Base-by-base conservation (phyloP, 441 rosid genomes). In the Populus trichocarpa region DNA sequence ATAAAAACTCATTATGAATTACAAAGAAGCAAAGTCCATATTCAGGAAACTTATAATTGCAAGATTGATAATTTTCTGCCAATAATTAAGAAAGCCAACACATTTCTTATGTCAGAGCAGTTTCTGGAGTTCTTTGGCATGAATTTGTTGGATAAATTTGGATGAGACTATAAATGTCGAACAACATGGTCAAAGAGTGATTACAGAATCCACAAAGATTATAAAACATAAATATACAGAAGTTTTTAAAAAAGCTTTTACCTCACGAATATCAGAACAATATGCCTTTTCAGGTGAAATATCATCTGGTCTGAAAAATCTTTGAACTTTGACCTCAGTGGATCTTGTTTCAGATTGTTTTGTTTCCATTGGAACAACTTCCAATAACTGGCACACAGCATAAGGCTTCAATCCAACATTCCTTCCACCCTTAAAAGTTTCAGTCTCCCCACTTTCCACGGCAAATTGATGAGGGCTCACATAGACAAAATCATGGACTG, bases 231-330 rank as follows among this genome's bases (percentile, higher is more conserved):
- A 5, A 5, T 50, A 50, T 14, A 16, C 20, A 50, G 20, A 50
- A 10, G 13, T 40, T 40, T 50, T 64, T 64, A 25, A 9, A 22
- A 23, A 9, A 23, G 28, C 68, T 22, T n/a, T 73, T 82, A 92
- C 98, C 90, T 94, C 98, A 53, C 82, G 90, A 75, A 94, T 86
- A 72, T 94, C 97, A 74, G 97, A 91, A 78, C 77, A 65, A 77
- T 91, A 93, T 18, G 95, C 93, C 84, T 90, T 95, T 79, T 95
- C 97, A 14, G 81, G 61, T 42, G 98, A 90, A 79, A 95, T 78
- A 81, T 95, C 97, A 77, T 91, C 98, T 74, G 97, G 97, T 83
- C 97, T 87, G 70, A 86, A 95, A 83, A 89, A 89, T 78, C 92
- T 90, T 69, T 90, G 82, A 23, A 87, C 86, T 78, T 85, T 88